Base-by-base conservation (phyloP, 2,329 filamentous ascomycete genomes). In the Lasiodiplodia hormozganensis region DNA sequence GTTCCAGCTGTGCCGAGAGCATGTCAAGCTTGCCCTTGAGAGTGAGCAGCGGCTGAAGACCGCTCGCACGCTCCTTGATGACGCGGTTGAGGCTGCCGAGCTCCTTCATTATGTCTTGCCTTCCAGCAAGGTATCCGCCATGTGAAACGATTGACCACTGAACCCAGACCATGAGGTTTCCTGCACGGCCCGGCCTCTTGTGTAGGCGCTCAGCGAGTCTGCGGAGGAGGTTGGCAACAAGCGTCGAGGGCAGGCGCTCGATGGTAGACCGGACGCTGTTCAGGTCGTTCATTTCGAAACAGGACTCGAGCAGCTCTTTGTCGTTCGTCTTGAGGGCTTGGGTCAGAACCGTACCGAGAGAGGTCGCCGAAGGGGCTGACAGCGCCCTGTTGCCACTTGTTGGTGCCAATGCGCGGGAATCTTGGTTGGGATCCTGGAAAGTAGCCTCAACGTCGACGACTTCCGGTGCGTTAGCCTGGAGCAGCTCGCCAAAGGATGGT, bases 11-110 rank as follows among this genome's bases (percentile, higher is more conserved):
- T 7, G 93, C 90, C 75, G 96, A 92, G 60, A 98, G 86, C 88
- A 99, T 93, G 77, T 98, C 95, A 38, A 99, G 86, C 81, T 97
- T 97, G 28, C 96, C 96, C 83, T 97, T 97, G 70, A 99, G 86
- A 23, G 94, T 88, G 43, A 99, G 84, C 56, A 99, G 84, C 72
- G 92, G 93, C 70, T 92, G 89, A 28, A 98, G 85, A 18, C 93
- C 94, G 71, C 90, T 90, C 40, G 94, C 91, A 52, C 96, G 89
- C 81, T 97, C 93, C 71, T 94, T 91, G 69, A 98, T 87, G 21
- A 98, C 95, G 76, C 92, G 91, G 79, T 95, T 92, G 67, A 99
- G 85, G 51, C 91, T 90, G 58, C 88, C 86, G 69, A 99, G 87
- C 76, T 90, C 90, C 76, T 90, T 89, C 73, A 96, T 86, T 47